phyloP scores from a whole-genome alignment of 2,329 filamentous ascomycete species.

The Aciculosporium take region DNA sequence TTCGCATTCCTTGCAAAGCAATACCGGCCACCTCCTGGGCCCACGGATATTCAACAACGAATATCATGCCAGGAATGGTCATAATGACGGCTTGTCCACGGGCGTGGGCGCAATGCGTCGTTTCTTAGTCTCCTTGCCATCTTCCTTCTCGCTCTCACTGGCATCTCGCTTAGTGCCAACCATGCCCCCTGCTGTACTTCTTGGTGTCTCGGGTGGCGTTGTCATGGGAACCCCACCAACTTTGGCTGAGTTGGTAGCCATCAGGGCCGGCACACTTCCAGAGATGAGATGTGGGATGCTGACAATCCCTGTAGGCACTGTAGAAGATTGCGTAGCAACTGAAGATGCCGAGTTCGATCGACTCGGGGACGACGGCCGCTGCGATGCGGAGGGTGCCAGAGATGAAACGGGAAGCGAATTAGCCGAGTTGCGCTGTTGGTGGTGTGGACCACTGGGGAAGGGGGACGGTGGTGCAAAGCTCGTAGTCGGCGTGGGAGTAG shows the following conservation, averaged over 20 bases:
- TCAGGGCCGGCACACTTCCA: constrained; percentile 61
- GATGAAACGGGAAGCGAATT: constrained; percentile 45
- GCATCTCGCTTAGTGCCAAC: constrained; percentile 42
- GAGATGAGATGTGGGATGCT: constrained; percentile 70
- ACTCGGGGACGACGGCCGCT: constrained; percentile 62
- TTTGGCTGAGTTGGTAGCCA: constrained; percentile 56
- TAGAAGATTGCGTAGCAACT: constrained; percentile 50
- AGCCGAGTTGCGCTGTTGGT: constrained; percentile 43
- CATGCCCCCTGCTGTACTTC: constrained; percentile 19
- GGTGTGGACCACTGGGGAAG: constrained; percentile 31
- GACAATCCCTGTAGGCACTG: constrained; percentile 37
- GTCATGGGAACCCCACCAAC: constrained; percentile 56
- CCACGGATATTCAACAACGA: too few relatives aligned
- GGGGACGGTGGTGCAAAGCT: constrained; percentile 48
- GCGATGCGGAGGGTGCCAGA: constrained; percentile 43
- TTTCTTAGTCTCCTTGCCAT: constrained; percentile 46
- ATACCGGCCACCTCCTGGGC: background rate
- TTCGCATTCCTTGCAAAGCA: background rate
- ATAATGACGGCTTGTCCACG: constrained; percentile 20
- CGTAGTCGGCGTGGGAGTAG: constrained; percentile 56
- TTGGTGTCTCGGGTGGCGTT: constrained; percentile 81
- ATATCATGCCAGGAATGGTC: background rate
- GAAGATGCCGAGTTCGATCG: constrained; percentile 80
- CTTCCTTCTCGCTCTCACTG: constrained; percentile 39
- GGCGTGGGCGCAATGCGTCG: constrained; percentile 56